Evolutionary conservation across 805 yeast species (phyloP), one percentile per base, ranked within the genome.

Genomic region (Wickerhamiella hasegawae): DNA sequence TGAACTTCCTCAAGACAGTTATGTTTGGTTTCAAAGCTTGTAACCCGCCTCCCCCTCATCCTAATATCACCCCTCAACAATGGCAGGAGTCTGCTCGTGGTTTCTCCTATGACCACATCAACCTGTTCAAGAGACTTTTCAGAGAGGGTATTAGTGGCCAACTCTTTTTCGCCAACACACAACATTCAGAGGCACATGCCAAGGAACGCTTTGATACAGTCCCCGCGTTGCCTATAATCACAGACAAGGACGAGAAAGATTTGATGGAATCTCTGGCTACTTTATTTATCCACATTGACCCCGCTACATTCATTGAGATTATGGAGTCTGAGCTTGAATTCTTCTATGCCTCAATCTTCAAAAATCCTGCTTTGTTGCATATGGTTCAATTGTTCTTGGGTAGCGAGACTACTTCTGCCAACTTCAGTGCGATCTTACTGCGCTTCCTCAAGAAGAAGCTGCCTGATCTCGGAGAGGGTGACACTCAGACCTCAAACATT

Each of bases 211-310:
- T 30, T 21, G 42, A 39, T 16, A 18, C 42, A 12, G 87, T 84
- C 6, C 87, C 93, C 4, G 77, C 77, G 39, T 57, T 81, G 26
- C 94, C 94, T 3, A 79, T 82, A 10, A 73, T 85, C 1, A 80
- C 92, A 0, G 74, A 93, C 1, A 84, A 83, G 46, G 97, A 87
- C 49, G 95, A 85, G 39, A 83, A 85, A 46, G 98, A 90, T 47
- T 62, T 85, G 39, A 84, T 90, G 94, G 98, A 92, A 51, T 76
- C 84, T 3, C 73, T 90, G 52, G 95, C 95, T 0, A 78, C 94
- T 1, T 81, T 90, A 47, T 90, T 83, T 56, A 81, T 84, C 45
- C 94, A 83, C 51, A 70, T 92, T 37, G 99, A 92, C 51, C 85
- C 94, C 16, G 84, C 97, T 1, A 80, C 96, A 0, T 92, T 92